Base-by-base conservation (phyloP, 2,329 filamentous ascomycete genomes). In the Talaromyces sp. region DNA sequence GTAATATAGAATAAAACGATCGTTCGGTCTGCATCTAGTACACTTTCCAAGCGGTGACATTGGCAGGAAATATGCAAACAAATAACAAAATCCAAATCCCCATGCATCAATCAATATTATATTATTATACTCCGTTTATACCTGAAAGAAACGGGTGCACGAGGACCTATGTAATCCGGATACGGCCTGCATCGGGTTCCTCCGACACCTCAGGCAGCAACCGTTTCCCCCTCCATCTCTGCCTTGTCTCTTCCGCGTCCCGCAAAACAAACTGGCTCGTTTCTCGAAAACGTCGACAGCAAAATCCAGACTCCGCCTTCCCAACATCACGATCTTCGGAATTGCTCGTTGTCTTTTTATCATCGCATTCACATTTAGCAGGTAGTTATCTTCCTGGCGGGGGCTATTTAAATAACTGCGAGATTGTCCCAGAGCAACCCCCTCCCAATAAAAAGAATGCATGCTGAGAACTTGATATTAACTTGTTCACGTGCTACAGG, bases 231-330 rank as follows among this genome's bases (percentile, higher is more conserved):
- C 52, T 56, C 55, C 37, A 49, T 49, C 46, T 36, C 35, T 47
- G 16, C 19, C 24, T 22, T 37, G 40, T 47, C 52, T 55, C 51
- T 57, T 58, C 60, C 54, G 49, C 55, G 56, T 61, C 58, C 58
- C 58, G 60, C 57, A 54, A 61, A 62, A 55, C 58, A 61, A 55
- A 49, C 51, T 51, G 54, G 37, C 46, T 44, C 36, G 37, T 30
- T 43, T 30, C 49, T 46, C 43, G 41, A 51, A 48, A 53, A 50
- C 42, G 9, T 16, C 27, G 14, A n/a, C 24, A 44, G 20, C 24
- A 20, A 37, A 47, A 24, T 44, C 41, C 39, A 50, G 40, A 22
- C 50, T 32, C 36, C 44, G 29, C 50, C 43, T 35, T 11, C 20
- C 22, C 41, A 27, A 16, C 3, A 17, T 19, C 7, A 16, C 42